These are phyloP conservation scores for Hordeum pubiflorum DNA, from an alignment of 202 grass and related monocot genomes.

Conservation along the genomic window DNA sequence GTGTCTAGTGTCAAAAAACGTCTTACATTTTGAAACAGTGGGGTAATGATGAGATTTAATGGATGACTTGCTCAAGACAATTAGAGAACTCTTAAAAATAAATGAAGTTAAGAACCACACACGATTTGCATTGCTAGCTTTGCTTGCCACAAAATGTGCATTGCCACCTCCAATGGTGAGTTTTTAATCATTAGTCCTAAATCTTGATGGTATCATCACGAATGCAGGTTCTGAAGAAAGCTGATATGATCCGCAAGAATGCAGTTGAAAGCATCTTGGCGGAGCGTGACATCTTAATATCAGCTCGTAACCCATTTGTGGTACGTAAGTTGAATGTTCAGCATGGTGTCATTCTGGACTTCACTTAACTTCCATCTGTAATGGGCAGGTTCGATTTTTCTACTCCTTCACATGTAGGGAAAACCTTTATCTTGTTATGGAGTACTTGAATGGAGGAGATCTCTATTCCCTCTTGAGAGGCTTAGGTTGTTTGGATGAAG, in stretches of 20 bases:
- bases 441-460: slow-evolving; percentile 95
- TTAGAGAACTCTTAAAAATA: not conserved
- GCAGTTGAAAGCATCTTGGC: slow-evolving; percentile 89
- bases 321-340: slow-evolving; percentile 27
- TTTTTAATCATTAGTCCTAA: not conserved
- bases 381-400: slow-evolving; percentile 81
- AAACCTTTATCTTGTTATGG: slow-evolving; percentile 98
- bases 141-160: not conserved
- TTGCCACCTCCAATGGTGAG: not conserved
- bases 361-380: slow-evolving; percentile 30
- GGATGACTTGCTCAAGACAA: not conserved
- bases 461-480: slow-evolving; percentile 88
- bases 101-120: not conserved
- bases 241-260: slow-evolving; percentile 96
- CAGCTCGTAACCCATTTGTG: slow-evolving; percentile 70
- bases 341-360: not conserved
- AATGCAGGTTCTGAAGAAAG: slow-evolving; percentile 69
- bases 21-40: no score
- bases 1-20: no score
- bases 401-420: slow-evolving; percentile 99
- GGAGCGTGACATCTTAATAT: slow-evolving; percentile 83
- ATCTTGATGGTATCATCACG: not conserved
- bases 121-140: not conserved
- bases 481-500: slow-evolving; percentile 81
- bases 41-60: not conserved